Percentiles rank a stretch among this genome's conserved stretches.
These are phyloP conservation scores for Blastocladiella britannica DNA, from an alignment of 192 early-diverging fungal genomes.

Conservation along the genomic window DNA sequence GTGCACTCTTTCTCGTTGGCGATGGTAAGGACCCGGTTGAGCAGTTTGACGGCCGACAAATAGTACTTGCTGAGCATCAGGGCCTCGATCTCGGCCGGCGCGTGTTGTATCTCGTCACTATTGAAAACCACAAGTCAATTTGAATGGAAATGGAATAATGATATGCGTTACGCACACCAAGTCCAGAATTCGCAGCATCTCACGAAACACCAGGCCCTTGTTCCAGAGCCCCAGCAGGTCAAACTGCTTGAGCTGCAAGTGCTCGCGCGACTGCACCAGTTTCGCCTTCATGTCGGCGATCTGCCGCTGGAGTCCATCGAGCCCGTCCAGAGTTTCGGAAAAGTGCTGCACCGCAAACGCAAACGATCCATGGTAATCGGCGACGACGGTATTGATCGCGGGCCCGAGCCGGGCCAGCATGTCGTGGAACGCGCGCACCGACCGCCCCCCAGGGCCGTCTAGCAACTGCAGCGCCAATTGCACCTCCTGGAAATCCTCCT, in stretches of 20 bases:
- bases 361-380: slow-evolving; percentile 15
- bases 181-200: slow-evolving; percentile 34
- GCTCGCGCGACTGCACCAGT: neutral
- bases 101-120: slow-evolving; percentile 27
- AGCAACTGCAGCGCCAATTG: neutral
- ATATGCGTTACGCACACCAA: slow-evolving; percentile 15
- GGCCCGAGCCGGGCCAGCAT: slow-evolving; percentile 20
- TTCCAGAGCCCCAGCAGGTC: slow-evolving; percentile 38
- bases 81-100: slow-evolving; percentile 21
- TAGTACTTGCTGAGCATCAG: slow-evolving; percentile 25
- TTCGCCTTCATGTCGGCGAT: neutral
- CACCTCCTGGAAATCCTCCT: slow-evolving; percentile 6
- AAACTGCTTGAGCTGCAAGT: slow-evolving; percentile 30
- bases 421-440: slow-evolving; percentile 20
- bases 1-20: slow-evolving; percentile 18
- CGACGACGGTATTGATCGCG: slow-evolving; percentile 37
- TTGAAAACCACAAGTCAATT: no score
- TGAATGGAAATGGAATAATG: neutral
- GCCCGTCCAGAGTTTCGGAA: no score
- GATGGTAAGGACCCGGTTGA: slow-evolving; percentile 13
- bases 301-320: no score
- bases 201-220: slow-evolving; percentile 34
- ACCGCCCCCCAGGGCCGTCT: slow-evolving; percentile 19
- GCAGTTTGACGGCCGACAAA: slow-evolving; percentile 20
- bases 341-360: neutral